A percentile compares a stretch with the other conserved stretches of the same genome.
These are phyloP conservation scores for Volvox reticuliferus DNA, from an alignment of 139 green algal genomes.

Conservation along the genomic window DNA sequence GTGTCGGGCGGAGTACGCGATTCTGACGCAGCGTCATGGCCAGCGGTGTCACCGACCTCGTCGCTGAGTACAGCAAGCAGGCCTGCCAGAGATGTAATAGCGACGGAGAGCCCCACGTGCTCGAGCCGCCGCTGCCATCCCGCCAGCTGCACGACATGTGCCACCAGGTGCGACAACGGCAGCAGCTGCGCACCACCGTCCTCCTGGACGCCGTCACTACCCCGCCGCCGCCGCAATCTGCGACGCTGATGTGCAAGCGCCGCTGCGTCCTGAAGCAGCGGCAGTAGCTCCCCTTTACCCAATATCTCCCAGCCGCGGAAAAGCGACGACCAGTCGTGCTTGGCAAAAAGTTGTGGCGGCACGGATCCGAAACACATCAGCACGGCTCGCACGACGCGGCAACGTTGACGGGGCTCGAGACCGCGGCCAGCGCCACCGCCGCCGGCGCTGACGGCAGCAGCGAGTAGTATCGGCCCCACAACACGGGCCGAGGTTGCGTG, in stretches of 20 bases:
- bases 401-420: neutral
- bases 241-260: neutral
- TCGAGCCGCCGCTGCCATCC: conserved; percentile 5
- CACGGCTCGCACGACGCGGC: conserved; percentile 10
- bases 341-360: neutral
- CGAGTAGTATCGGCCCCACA: neutral
- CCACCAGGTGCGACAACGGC: neutral
- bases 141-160: conserved; percentile 6
- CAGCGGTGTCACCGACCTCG: neutral
- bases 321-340: neutral
- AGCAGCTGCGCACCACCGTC: neutral
- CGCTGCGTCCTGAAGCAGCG: conserved; percentile 8
- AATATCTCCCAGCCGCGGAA: conserved; percentile 9
- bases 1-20: neutral
- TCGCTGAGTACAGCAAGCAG: neutral
- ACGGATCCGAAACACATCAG: conserved; percentile 2
- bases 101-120: neutral
- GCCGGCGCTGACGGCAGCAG: neutral
- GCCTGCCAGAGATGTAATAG: neutral
- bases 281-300: neutral
- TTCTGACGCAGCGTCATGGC: neutral
- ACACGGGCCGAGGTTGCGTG: neutral
- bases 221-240: neutral
- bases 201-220: neutral
- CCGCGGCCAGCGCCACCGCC: neutral